Base-by-base conservation (phyloP, 2,329 filamentous ascomycete genomes). In the Trichoderma sp. region DNA sequence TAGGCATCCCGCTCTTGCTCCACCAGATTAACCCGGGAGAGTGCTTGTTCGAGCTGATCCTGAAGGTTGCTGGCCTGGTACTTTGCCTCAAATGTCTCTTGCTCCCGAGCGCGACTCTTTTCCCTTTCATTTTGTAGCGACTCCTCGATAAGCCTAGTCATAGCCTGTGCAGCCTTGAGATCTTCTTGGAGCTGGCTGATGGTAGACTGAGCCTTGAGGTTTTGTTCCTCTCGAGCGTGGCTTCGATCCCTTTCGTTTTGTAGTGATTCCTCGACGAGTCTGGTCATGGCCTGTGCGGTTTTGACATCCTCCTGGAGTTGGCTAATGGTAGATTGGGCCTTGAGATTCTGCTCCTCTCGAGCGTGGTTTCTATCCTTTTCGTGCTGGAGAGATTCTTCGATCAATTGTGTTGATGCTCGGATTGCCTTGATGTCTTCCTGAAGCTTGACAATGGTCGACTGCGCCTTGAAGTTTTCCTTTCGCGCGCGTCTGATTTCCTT, bases 1-100 rank as follows among this genome's bases (percentile, higher is more conserved):
- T 92, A 86, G 3, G 90, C 87, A 76, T 93, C 90, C 8, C 90
- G 89, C 78, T 94, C 91, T 74, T 91, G 87, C 75, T 93, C 90
- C 17, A 91, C 83, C 35, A 90, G 79, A 75, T 85, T 87, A 72
- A 91, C 82, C 56, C 84, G 85, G 70, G 90, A 88, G 57, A 86
- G 82, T 19, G 90, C 83, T 69, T 88, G 84, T 27, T 88, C 83
- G 2, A 93, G 81, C 76, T 92, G 87, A 74, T 92, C 89, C 71
- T 91, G 86, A 60, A 89, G 77, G 48, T 86, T 84, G 64, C 88
- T 86, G 66, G 92, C 82, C 72, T 88, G 84, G 74, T 91, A 91
- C 69, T 89, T 84, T 19, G 89, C 87, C 32, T 85, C 80, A 71
- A 92, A 92, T 1, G 89, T 88, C 74, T 92, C 89, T 72, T 92